Percentiles rank a stretch among this genome's conserved stretches.
Conservation (phyloP, 2,329 filamentous ascomycete species). For the Aspergillus fumigatus region DNA sequence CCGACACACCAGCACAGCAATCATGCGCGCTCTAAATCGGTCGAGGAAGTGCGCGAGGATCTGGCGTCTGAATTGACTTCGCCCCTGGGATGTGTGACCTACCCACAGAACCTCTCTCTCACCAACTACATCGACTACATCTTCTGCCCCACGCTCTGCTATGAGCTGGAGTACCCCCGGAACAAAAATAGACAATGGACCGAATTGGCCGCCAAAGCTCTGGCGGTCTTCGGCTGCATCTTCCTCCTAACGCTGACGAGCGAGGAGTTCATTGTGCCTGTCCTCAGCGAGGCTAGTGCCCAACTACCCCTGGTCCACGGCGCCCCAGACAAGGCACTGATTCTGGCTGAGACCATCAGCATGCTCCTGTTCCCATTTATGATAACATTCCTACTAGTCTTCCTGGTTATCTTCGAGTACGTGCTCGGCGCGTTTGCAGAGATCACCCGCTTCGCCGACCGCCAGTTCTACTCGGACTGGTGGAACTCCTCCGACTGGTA, state of each 20-base stretch:
- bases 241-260: slow-evolving; percentile 87
- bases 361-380: slow-evolving; percentile 95
- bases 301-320: slow-evolving; percentile 47
- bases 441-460: slow-evolving; percentile 86
- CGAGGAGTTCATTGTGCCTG: slow-evolving; percentile 92
- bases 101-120: slow-evolving; percentile 81
- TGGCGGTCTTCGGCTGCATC: slow-evolving; percentile 93
- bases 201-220: slow-evolving; percentile 75
- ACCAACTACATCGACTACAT: slow-evolving; percentile 81
- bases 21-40: slow-evolving; percentile 41
- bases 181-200: slow-evolving; percentile 70
- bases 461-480: slow-evolving; percentile 82
- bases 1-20: slow-evolving; percentile 15
- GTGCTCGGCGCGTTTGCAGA: slow-evolving; percentile 91
- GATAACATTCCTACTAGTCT: slow-evolving; percentile 90
- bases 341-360: slow-evolving; percentile 84
- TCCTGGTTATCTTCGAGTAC: slow-evolving; percentile 98
- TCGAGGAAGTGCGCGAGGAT: slow-evolving; percentile 73
- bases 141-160: slow-evolving; percentile 91
- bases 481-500: slow-evolving; percentile 57
- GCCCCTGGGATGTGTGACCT: slow-evolving; percentile 82
- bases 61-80: slow-evolving; percentile 88
- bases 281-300: slow-evolving; percentile 68
- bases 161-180: slow-evolving; percentile 93
- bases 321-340: slow-evolving; percentile 64